Evolutionary conservation across 1,284 basidiomycete genomes (phyloP).

Genomic region (Heterobasidion occidentale): DNA sequence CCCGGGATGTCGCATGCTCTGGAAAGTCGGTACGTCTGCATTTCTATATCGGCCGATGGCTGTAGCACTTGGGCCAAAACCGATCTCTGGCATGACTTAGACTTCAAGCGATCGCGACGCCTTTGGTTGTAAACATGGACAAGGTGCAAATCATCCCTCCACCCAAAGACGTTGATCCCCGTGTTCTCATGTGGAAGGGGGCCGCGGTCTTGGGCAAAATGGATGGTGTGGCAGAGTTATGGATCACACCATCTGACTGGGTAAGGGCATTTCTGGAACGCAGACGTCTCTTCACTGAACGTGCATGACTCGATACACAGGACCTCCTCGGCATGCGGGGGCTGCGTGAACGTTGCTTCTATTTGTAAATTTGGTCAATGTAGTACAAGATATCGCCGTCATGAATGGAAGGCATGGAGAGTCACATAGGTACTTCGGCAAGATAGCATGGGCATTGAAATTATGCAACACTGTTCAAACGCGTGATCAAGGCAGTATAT

Average conservation of each 20-base stretch:
- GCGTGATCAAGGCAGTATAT: neutral
- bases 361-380: conserved; percentile 28
- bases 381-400: neutral
- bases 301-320: conserved; percentile 28
- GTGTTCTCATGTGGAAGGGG: conserved; percentile 91
- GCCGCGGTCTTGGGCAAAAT: conserved; percentile 91
- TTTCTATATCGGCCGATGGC: neutral
- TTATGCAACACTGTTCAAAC: neutral
- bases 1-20: conserved; percentile 73
- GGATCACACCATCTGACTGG: conserved; percentile 87
- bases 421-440: too few relatives aligned
- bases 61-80: neutral
- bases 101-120: conserved; percentile 80
- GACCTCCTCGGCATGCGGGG: conserved; percentile 73
- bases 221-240: conserved; percentile 84
- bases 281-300: neutral
- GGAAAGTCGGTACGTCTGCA: conserved; percentile 57
- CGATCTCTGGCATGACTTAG: conserved; percentile 25
- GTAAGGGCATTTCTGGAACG: conserved; percentile 28
- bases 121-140: conserved; percentile 72
- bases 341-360: conserved; percentile 75
- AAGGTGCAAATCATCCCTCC: conserved; percentile 86
- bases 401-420: neutral
- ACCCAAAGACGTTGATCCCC: conserved; percentile 88
- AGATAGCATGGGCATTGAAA: too few relatives aligned